These are phyloP conservation scores for Rosa hybrid DNA, from an alignment of 331 rosid genomes.

Conservation along the genomic window DNA sequence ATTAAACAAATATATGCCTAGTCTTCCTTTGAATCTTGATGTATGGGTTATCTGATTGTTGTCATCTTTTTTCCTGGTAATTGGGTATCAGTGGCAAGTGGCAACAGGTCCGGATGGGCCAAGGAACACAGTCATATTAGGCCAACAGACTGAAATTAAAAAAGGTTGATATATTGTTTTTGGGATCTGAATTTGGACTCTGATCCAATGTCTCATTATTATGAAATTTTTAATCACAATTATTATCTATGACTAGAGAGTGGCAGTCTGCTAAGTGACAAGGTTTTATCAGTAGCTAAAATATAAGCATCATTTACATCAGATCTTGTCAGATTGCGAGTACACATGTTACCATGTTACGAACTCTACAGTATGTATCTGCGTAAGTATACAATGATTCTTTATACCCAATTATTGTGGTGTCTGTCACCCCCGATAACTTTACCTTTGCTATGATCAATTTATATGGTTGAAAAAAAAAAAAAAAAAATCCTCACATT, in stretches of 20 bases:
- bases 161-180: neutral
- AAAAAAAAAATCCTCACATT: too few relatives aligned
- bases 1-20: neutral
- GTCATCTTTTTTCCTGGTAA: neutral
- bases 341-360: neutral
- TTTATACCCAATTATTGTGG: neutral
- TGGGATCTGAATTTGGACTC: neutral
- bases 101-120: neutral
- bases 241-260: neutral
- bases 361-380: neutral
- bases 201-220: neutral
- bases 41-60: neutral
- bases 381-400: neutral
- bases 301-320: neutral
- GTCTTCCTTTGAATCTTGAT: neutral
- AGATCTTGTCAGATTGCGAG: neutral
- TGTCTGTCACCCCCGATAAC: neutral
- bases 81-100: neutral
- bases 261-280: slow-evolving; percentile 1
- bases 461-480: too few relatives aligned
- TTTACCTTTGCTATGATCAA: neutral
- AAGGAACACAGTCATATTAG: neutral
- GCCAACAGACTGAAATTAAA: neutral
- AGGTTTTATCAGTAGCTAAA: neutral
- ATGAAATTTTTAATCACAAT: neutral